Percentiles rank a stretch among this genome's conserved stretches.
These are phyloP conservation scores for Tylopilus orsonianus DNA, from an alignment of 1,284 basidiomycete genomes.

Conservation along the genomic window DNA sequence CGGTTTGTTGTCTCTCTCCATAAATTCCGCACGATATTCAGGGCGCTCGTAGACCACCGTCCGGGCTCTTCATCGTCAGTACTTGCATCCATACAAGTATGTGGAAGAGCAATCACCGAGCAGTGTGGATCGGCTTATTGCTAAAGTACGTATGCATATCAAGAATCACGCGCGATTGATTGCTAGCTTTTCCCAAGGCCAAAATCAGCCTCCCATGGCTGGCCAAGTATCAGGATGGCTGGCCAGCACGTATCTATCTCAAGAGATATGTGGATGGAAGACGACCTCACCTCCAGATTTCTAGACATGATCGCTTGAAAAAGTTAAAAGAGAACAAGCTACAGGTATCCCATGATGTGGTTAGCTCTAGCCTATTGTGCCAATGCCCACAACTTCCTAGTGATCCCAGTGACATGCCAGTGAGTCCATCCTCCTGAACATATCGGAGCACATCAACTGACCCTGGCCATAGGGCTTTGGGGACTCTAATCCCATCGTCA, in stretches of 20 bases:
- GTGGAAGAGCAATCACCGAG: conserved; percentile 17
- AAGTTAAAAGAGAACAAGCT: fast-evolving
- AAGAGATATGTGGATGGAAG: conserved; percentile 21
- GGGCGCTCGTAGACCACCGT: conserved; percentile 11
- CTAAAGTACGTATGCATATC: conserved; percentile 2
- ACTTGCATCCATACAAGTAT: conserved; percentile 15
- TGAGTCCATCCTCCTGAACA: not conserved
- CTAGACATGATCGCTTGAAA: not conserved
- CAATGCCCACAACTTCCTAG: not conserved
- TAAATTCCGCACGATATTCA: not conserved
- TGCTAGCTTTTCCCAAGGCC: conserved; percentile 9
- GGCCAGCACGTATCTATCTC: conserved; percentile 24
- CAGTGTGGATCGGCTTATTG: conserved; percentile 13
- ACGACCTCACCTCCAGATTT: conserved; percentile 4
- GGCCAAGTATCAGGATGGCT: conserved; percentile 16
- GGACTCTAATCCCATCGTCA: conserved; percentile 2
- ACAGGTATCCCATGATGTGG: not conserved
- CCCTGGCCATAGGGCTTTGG: not conserved
- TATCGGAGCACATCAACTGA: not conserved
- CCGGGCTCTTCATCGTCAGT: conserved; percentile 1
- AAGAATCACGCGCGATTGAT: not conserved
- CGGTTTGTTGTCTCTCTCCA: not conserved
- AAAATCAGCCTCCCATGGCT: conserved; percentile 18
- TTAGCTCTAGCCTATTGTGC: not conserved
- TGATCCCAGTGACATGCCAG: not conserved